Conservation (phyloP, 495 filamentous ascomycete genomes). For the Bryoglossum gracile region DNA sequence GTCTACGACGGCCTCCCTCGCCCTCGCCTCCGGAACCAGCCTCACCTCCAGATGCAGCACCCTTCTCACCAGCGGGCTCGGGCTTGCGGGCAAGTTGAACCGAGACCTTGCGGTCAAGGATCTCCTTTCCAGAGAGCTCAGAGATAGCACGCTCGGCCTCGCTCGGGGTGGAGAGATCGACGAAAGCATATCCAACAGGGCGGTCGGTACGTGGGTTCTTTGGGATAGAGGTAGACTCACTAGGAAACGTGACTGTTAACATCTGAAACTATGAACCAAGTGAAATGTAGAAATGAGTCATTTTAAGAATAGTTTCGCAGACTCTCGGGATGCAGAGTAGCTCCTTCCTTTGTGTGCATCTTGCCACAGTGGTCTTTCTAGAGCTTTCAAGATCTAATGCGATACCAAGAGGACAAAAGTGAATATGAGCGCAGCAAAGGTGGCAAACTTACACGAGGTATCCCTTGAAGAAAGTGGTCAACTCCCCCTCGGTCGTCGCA, state of each 20-base stretch:
- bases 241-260: slow-evolving; percentile 30
- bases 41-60: slow-evolving; percentile 57
- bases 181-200: slow-evolving; percentile 97
- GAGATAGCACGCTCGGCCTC: slow-evolving; percentile 92
- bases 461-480: slow-evolving; percentile 97
- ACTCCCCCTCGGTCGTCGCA: slow-evolving; percentile 98
- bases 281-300: not conserved
- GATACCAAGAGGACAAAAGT: not conserved
- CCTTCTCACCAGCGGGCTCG: slow-evolving; percentile 73
- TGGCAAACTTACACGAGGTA: slow-evolving; percentile 84
- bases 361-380: too few species aligned
- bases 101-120: slow-evolving; percentile 95
- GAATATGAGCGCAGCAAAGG: not conserved
- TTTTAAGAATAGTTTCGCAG: too few species aligned
- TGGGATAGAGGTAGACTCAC: slow-evolving; percentile 96
- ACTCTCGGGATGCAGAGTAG: too few species aligned
- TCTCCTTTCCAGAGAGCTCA: slow-evolving; percentile 92
- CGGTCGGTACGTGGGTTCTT: slow-evolving; percentile 98
- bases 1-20: slow-evolving; percentile 72
- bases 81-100: slow-evolving; percentile 98
- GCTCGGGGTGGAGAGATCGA: slow-evolving; percentile 86
- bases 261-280: not conserved
- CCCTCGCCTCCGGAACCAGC: slow-evolving; percentile 63
- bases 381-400: too few species aligned
- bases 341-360: too few species aligned